These are phyloP conservation scores for Edaphochlamys debaryana DNA, from an alignment of 139 green algal species.

Conservation along the genomic window DNA sequence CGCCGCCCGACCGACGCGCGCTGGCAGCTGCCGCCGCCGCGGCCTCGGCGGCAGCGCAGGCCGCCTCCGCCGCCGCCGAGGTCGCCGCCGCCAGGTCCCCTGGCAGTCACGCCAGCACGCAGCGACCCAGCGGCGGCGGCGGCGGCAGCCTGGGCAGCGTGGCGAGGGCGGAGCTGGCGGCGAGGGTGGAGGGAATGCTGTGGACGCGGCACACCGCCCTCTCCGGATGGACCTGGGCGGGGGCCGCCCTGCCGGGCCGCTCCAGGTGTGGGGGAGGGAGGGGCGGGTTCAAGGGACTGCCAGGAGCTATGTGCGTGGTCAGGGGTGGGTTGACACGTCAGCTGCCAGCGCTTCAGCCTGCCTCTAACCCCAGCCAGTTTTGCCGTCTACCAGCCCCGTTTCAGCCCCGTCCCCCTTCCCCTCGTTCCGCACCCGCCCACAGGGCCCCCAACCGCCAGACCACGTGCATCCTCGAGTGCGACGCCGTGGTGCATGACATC, in stretches of 20 bases:
- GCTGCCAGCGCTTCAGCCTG: too few species aligned
- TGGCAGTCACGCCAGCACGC: too few species aligned
- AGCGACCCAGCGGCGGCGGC: conserved; percentile 16
- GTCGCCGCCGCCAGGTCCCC: background rate
- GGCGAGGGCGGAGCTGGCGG: conserved; percentile 30
- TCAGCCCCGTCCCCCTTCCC: too few species aligned
- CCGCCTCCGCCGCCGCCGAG: background rate
- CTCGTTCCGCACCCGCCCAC: background rate
- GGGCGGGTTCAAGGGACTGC: too few species aligned
- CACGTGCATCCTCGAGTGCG: conserved; percentile 85
- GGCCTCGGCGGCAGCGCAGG: background rate
- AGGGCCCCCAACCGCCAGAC: conserved; percentile 68
- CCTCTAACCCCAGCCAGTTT: too few species aligned
- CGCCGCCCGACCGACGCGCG: background rate
- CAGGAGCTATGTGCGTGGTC: too few species aligned
- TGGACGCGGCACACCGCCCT: conserved; percentile 42
- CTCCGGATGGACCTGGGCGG: conserved; percentile 40
- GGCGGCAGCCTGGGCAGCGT: conserved; percentile 24
- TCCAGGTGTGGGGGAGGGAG: background rate
- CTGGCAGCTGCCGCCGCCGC: conserved; percentile 17
- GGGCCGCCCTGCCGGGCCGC: conserved; percentile 7
- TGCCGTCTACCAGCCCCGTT: too few species aligned
- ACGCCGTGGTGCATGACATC: conserved; percentile 81
- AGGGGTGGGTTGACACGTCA: too few species aligned
- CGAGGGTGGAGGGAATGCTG: conserved; percentile 35